Percentiles rank a stretch among this genome's conserved stretches.
Evolutionary conservation across 148 eudicot species (phyloP).

Genomic region (Beta vulgaris): DNA sequence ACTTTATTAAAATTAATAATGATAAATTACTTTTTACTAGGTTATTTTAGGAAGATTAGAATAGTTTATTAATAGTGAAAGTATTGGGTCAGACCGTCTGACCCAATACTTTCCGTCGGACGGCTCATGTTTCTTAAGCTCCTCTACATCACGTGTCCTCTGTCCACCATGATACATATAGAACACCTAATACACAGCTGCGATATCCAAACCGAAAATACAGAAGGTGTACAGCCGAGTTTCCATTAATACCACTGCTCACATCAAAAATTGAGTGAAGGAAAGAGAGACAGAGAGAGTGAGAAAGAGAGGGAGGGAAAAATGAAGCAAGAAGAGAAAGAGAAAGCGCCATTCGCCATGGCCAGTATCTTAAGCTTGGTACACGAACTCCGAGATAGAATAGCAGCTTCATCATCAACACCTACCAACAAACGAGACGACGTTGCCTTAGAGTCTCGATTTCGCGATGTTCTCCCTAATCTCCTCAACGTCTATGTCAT

Average conservation of each 20-base stretch:
- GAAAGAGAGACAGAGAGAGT: too few species aligned
- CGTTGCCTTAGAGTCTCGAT: constrained; percentile 53
- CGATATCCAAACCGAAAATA: constrained; percentile 73
- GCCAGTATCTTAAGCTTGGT: constrained; percentile 72
- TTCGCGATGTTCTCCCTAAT: constrained; percentile 74
- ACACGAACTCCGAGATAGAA: constrained; percentile 85
- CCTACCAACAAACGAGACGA: constrained; percentile 50
- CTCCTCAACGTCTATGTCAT: constrained; percentile 68
- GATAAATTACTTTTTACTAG: too few species aligned
- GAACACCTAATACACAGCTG: constrained; percentile 64
- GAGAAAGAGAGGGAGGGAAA: too few species aligned
- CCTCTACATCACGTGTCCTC: constrained; percentile 56
- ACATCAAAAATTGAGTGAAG: too few species aligned
- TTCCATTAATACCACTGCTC: constrained; percentile 13
- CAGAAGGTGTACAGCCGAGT: constrained; percentile 64
- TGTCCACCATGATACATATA: constrained; percentile 76
- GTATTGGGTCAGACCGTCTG: too few species aligned
- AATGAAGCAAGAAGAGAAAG: background rate
- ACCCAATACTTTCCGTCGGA: too few species aligned
- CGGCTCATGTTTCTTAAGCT: constrained; percentile 72
- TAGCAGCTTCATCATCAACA: constrained; percentile 69
- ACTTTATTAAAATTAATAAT: too few species aligned
- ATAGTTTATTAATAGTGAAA: too few species aligned
- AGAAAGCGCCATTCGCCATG: constrained; percentile 28
- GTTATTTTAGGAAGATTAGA: too few species aligned